Evolutionary conservation across 768 basidiomycete species (phyloP).

Genomic region (Boletales sp.): DNA sequence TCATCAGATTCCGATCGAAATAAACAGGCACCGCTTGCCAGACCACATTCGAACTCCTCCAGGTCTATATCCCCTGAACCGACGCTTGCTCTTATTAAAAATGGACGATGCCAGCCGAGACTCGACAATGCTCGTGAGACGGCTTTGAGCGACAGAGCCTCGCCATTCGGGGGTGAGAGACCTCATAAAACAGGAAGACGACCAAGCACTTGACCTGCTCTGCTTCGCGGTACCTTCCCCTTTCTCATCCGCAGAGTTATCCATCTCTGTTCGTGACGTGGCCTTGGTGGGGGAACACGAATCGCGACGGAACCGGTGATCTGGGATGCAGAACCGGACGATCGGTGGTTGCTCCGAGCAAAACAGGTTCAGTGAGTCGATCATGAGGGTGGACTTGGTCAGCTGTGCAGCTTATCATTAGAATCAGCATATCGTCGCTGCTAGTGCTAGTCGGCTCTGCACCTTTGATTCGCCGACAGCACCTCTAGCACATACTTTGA

Average conservation of each 20-base stretch:
- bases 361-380: constrained; percentile 12
- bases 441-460: no score
- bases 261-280: neutral
- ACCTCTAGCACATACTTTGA: constrained; percentile 80
- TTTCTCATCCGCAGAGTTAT: constrained; percentile 35
- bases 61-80: constrained; percentile 33
- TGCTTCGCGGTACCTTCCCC: constrained; percentile 64
- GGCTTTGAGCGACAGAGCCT: constrained; percentile 51
- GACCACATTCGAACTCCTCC: constrained; percentile 63
- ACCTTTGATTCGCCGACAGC: constrained; percentile 49
- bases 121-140: constrained; percentile 67
- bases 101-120: constrained; percentile 55
- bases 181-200: constrained; percentile 16
- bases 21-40: constrained; percentile 43
- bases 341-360: constrained; percentile 4
- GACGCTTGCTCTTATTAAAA: constrained; percentile 26
- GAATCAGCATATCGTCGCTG: neutral
- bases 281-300: constrained; percentile 54
- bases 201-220: constrained; percentile 29
- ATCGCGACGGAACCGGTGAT: constrained; percentile 75
- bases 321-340: constrained; percentile 69
- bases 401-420: constrained; percentile 12
- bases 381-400: constrained; percentile 8
- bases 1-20: constrained; percentile 5
- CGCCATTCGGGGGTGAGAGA: constrained; percentile 44